Evolutionary conservation across 805 yeast genomes (phyloP), one percentile per base, ranked within the genome.

Genomic region (Barnettozyma siamensis): DNA sequence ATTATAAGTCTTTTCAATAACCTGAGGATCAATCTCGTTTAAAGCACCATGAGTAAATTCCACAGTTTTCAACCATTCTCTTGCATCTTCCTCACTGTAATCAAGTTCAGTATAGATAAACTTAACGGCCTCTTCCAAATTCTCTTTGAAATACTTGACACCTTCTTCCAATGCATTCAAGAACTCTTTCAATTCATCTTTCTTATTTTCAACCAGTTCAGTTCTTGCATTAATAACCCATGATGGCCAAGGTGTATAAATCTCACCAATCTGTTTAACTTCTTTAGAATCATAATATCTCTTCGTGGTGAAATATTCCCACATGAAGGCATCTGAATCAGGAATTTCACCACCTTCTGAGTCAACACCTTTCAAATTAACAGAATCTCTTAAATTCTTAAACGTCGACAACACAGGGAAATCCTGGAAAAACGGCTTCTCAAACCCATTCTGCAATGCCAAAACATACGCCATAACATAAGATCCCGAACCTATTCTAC

Each of bases 211-310:
- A 28, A 69, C 50, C 5, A 72, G 50, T n/a, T 64, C 66, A 13
- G 64, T 55, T 40, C 71, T 62, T 5, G 78, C 78, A 17, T 78
- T 76, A 37, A 88, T 71, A 13, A 87, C 89, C 96, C 96, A 88
- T 2, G 95, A 84, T 10, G 96, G 91, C 97, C 97, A 88, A 16
- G 97, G 97, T 1, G 97, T 88, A 63, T 83, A 85, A 43, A 88
- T 88, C 49, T 84, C 86, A 13, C 95, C 97, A 45, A 88, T 79
- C 50, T 75, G 69, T 63, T 83, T 86, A 63, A 89, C 80, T 53
- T 88, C 96, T 17, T 76, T 73, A 41, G 65, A 72, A 55, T 86
- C 96, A 60, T 84, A 87, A 65, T 85, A 88, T 58, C 76, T 78
- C 58, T 88, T 88, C 27, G 89, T 78, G 1, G 97, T 88, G 67